Base-by-base conservation (phyloP, 805 yeast species). In the Candida hungchunana region DNA sequence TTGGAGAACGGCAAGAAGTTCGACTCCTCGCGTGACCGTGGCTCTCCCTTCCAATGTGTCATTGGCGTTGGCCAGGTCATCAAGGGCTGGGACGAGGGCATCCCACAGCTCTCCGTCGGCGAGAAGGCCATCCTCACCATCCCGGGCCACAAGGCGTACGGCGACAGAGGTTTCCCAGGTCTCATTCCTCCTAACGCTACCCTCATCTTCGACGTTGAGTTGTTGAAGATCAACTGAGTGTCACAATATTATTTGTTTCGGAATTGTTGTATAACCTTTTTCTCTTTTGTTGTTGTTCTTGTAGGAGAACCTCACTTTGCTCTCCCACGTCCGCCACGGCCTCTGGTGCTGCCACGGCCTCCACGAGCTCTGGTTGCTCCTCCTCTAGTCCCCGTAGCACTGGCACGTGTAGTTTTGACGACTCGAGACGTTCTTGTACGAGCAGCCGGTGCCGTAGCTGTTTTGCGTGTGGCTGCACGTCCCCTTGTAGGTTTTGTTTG, bases 11-110 rank as follows among this genome's bases (percentile, higher is more conserved):
- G 97, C 56, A 87, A 85, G 71, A 86, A 86, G 68, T 90, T 90
- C 60, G 97, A 90, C 65, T 86, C 96, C 36, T 88, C 97, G 38
- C 75, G 88, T 53, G 95, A 87, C 73, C 82, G 97, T 69, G 93
- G 93, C 58, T 78, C 82, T 64, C 96, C 97, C 49, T 90, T 90
- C 80, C 90, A 86, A 64, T 83, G 95, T 63, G 67, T 71, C 66
- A 86, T 90, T 59, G 97, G 97, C 63, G 95, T 85, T 49, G 96
- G 97, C 48, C 95, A 83, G 68, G 97, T 90, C 50, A 90, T 90
- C 68, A 78, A 79, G 59, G 97, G 97, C 50, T 90, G 97, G 97
- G 97, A 89, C 58, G 84, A 78, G 56, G 95, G 89, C 44, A 86
- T 88, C 60, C 96, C 97, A 37, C 79, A 88, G 66, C 73, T 90